Conservation (phyloP, 768 basidiomycete species). For the Pisolithus albus region DNA sequence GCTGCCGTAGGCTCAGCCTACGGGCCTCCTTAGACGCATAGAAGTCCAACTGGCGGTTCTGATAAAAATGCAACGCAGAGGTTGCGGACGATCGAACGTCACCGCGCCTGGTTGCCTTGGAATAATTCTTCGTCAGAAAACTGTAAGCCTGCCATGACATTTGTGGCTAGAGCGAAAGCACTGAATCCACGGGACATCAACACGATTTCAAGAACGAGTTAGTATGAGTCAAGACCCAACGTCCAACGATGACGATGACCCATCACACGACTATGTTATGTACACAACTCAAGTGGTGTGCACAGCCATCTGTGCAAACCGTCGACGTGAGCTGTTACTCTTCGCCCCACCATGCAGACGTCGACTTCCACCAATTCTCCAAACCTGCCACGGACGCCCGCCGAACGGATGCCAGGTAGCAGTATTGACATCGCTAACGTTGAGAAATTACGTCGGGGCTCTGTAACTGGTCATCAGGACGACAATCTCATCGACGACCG, state of each 20-base stretch:
- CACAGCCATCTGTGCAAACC: too few relatives aligned
- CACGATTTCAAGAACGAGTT: background rate
- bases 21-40: conserved; percentile 73
- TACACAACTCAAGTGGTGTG: too few relatives aligned
- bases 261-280: background rate
- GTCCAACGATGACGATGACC: too few relatives aligned
- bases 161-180: conserved; percentile 3
- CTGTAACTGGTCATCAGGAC: too few relatives aligned
- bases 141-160: conserved; percentile 21
- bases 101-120: background rate
- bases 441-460: too few relatives aligned
- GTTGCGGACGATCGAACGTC: conserved; percentile 23
- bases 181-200: conserved; percentile 2
- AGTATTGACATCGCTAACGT: too few relatives aligned
- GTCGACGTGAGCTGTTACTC: too few relatives aligned
- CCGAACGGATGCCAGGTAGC: too few relatives aligned
- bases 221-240: background rate
- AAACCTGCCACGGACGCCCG: too few relatives aligned
- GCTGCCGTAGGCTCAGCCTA: conserved; percentile 68
- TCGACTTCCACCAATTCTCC: too few relatives aligned
- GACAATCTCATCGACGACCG: too few relatives aligned
- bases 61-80: conserved; percentile 63
- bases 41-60: conserved; percentile 73
- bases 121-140: background rate
- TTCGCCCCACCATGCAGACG: too few relatives aligned